phyloP scores from a whole-genome alignment of 768 basidiomycete species.

The Pholiota molesta region DNA sequence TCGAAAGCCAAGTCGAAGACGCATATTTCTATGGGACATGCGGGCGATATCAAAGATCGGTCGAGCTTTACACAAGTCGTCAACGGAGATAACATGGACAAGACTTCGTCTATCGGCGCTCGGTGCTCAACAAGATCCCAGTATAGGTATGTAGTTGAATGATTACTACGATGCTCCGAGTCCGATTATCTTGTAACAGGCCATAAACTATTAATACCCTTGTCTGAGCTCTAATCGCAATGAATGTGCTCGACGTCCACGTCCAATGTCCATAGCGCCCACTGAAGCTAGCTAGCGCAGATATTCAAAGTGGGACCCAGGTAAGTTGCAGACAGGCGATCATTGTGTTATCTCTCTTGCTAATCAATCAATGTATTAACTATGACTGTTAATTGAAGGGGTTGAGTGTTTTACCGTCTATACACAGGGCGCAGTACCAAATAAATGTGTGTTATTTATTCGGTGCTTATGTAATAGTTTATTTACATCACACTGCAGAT shows the following conservation, averaged over 20 bases:
- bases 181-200: no score
- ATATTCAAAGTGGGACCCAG: background rate
- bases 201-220: background rate
- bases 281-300: background rate
- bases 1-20: background rate
- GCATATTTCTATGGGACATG: background rate
- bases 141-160: background rate
- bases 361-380: no score
- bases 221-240: background rate
- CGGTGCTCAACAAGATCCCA: no score
- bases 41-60: background rate
- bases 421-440: no score
- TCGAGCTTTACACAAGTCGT: background rate
- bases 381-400: no score
- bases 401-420: no score
- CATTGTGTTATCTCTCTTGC: no score
- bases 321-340: background rate
- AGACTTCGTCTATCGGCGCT: no score
- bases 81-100: background rate
- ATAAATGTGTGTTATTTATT: no score
- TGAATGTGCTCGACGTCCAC: background rate
- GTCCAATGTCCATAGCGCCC: background rate
- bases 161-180: background rate
- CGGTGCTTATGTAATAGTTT: no score
- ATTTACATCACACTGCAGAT: no score